Base-by-base conservation (phyloP, 805 yeast genomes). In the Hanseniaspora mollemarum region DNA sequence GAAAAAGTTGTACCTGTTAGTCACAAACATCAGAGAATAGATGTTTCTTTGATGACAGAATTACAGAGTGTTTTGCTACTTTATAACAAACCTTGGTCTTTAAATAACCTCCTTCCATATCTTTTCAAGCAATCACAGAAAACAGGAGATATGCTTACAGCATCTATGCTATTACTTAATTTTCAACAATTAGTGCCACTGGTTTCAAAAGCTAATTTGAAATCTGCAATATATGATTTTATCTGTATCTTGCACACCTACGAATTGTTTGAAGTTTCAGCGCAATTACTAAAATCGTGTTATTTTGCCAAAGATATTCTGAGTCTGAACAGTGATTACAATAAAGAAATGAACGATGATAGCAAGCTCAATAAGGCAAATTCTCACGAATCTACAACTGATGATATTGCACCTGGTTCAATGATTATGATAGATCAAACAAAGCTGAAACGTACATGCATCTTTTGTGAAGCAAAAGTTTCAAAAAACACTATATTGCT, bases 401-500 rank as follows among this genome's bases (percentile, higher is more conserved):
- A 24, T 19, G 39, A 35, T 35, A 24, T 21, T 5, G 22, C 6
- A 7, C 19, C 39, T n/a, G 8, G 16, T 7, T 35, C 39, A 7
- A 35, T 15, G 15, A 35, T 35, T 5, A n/a, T 6, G 7, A 25
- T 25, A 3, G 43, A 39, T 26, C 12, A 7, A 39, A 9, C 21
- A 3, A 39, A 25, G 19, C 3, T 10, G 9, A 4, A 24, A 16
- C 78, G 53, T 0, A 73, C 78, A n/a, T 88, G 96, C 64, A 72
- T 80, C 25, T 76, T 80, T 54, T 88, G 96, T 63, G 73, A 81
- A 54, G 82, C 76, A 59, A 86, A 94, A 0, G 71, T 88, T 58
- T 77, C 75, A 56, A 94, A 94, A 0, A 69, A 83, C 51, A 73
- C 80, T 15, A 75, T 83, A 15, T 74, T 68, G 54, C 67, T 70